phyloP scores from a whole-genome alignment of 176 grass and related monocot genomes.

The Urochloa ruziziensis region DNA sequence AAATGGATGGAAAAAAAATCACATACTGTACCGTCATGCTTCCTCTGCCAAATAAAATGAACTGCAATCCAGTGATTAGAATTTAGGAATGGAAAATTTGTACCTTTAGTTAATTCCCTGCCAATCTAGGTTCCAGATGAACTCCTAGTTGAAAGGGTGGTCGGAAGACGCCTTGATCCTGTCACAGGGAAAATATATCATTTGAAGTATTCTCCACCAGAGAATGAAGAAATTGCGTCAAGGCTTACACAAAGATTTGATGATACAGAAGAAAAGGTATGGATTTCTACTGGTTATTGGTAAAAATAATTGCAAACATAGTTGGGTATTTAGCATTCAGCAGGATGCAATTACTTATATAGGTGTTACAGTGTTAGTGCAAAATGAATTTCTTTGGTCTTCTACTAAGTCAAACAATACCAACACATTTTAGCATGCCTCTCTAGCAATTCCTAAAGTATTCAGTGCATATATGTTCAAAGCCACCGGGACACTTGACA shows the following conservation, averaged over 20 bases:
- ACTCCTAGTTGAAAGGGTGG: constrained; percentile 85
- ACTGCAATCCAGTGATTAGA: constrained; percentile 1
- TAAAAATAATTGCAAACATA: constrained; percentile 10
- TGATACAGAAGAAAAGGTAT: constrained; percentile 98
- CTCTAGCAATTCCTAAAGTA: neutral
- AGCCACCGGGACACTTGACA: neutral
- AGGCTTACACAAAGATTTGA: constrained; percentile 94
- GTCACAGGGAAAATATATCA: constrained; percentile 96
- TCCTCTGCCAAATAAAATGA: neutral
- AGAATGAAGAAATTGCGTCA: constrained; percentile 90
- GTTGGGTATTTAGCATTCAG: constrained; percentile 37
- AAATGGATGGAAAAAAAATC: neutral
- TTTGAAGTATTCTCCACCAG: constrained; percentile 90
- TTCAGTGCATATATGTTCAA: neutral
- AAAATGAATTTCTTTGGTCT: neutral
- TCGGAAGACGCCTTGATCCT: constrained; percentile 88
- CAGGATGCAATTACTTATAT: constrained; percentile 19
- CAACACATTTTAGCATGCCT: neutral
- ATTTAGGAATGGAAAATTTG: neutral
- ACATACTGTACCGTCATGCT: neutral
- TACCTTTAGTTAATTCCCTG: constrained; percentile 12
- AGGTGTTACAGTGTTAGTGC: neutral
- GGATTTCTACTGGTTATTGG: constrained; percentile 3
- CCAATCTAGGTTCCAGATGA: constrained; percentile 71
- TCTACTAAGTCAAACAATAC: neutral